Evolutionary conservation across 306 rosid species (phyloP), one percentile per base, ranked within the genome.

Genomic region (Datisca glomerata): DNA sequence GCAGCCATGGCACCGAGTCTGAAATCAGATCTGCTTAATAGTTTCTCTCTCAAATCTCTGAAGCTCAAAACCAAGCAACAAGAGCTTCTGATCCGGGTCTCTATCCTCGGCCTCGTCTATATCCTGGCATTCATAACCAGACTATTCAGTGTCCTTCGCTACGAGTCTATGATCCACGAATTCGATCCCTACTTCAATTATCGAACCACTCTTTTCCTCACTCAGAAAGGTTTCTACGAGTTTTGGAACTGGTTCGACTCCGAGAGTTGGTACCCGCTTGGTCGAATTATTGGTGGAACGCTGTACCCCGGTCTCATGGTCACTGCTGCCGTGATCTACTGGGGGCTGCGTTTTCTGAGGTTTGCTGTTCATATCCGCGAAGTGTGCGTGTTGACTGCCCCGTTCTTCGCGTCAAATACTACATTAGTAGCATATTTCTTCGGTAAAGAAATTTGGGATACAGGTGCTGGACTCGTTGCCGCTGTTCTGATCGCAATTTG

Each of bases 221-320:
- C 94, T 2, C 51, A 69, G 51, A 64, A 84, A 4, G 98, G 98
- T 28, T 84, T 91, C 70, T 57, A 80, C 53, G 98, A 91, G 43
- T 91, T 91, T 70, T 91, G 98, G 98, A 91, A 84, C 67, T 91
- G 98, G 98, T 91, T 91, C 43, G 98, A 91, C 60, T 84, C 74
- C 6, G 98, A 91, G 42, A 80, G 94, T 33, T 91, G 98, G 98
- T 84, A 91, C 44, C 98, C 98, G 0, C 63, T 91, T 10, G 98
- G 98, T 0, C 74, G 98, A 21, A 91, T 91, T 74, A 56, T 91
- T 8, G 98, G 98, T 0, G 98, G 98, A 1, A 91, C 98, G 0
- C 85, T 91, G 21, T 91, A 84, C 67, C 98, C 98, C 0, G 96
- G 96, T 0, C 94, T 91, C 32, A 91, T 91, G 98, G 77, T 91